Evolutionary conservation across 768 basidiomycete species (phyloP).

Genomic region (Phylloporus arenicola): DNA sequence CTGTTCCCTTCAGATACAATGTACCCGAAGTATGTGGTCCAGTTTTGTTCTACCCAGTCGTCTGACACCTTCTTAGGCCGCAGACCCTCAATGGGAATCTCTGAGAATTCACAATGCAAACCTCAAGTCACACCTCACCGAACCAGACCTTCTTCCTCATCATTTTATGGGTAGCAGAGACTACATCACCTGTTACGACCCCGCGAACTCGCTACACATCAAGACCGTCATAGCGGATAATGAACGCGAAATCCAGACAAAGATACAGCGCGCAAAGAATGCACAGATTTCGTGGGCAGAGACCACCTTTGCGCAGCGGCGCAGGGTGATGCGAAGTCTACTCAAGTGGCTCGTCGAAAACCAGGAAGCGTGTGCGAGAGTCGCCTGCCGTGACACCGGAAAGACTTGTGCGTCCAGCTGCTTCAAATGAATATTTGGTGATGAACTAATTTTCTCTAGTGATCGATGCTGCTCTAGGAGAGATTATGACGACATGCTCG

Average conservation of each 20-base stretch:
- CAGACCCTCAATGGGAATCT: constrained; percentile 54
- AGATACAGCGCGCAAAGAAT: constrained; percentile 56
- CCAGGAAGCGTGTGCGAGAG: constrained; percentile 77
- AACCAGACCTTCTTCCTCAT: constrained; percentile 49
- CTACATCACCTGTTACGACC: constrained; percentile 90
- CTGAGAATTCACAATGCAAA: constrained; percentile 50
- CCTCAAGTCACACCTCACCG: constrained; percentile 59
- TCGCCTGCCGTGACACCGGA: constrained; percentile 90
- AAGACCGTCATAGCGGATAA: constrained; percentile 74
- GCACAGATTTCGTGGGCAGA: constrained; percentile 73
- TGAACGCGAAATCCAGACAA: constrained; percentile 61
- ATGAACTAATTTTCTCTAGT: constrained; percentile 42
- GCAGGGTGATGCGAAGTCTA: constrained; percentile 79
- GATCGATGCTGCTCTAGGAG: constrained; percentile 90
- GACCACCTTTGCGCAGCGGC: constrained; percentile 73
- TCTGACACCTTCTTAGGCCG: constrained; percentile 38
- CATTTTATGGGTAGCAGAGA: constrained; percentile 42
- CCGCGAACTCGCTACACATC: constrained; percentile 80
- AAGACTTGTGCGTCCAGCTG: constrained; percentile 69
- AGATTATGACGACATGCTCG: constrained; percentile 90
- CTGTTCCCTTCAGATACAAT: constrained; percentile 58
- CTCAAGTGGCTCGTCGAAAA: constrained; percentile 92
- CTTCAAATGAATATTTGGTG: neutral
- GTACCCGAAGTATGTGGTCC: constrained; percentile 49
- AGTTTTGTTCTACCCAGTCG: neutral